Conservation (phyloP, 2,329 filamentous ascomycete genomes). For the Domatiomyces catenatus region DNA sequence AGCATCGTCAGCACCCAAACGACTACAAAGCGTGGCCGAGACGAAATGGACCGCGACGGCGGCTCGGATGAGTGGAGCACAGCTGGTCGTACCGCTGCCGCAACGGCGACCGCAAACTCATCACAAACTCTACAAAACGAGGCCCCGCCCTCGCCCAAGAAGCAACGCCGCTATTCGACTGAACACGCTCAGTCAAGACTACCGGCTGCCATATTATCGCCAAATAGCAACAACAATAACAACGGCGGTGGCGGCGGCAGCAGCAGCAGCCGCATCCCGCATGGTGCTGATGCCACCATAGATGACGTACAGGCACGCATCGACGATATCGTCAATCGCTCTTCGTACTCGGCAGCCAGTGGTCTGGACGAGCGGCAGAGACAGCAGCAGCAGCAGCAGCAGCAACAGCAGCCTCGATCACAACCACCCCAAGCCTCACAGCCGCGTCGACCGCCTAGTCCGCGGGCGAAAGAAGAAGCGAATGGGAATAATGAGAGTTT, state of each 20-base stretch:
- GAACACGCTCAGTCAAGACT: constrained; percentile 15
- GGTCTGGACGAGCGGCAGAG: not conserved
- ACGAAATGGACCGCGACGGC: constrained; percentile 19
- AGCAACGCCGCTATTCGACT: constrained; percentile 6
- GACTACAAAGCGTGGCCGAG: constrained; percentile 27
- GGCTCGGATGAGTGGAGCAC: constrained; percentile 10
- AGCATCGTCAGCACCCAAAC: constrained; percentile 21
- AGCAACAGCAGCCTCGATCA: constrained; percentile 1
- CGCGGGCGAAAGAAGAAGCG: not conserved
- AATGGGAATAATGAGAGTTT: too few species aligned
- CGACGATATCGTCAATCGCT: constrained; percentile 21
- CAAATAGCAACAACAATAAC: too few species aligned
- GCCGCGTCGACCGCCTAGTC: not conserved
- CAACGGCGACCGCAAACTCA: not conserved
- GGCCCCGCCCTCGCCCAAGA: constrained; percentile 11
- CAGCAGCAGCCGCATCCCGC: constrained; percentile 1
- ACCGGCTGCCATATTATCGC: constrained; percentile 1
- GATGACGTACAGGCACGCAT: constrained; percentile 25
- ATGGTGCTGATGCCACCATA: constrained; percentile 3
- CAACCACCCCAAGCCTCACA: constrained; percentile 1
- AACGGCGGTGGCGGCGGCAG: constrained; percentile 10
- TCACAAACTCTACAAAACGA: constrained; percentile 7
- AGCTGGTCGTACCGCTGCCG: not conserved
- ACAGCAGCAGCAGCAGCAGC: constrained; percentile 3
- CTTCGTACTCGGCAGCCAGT: not conserved